Evolutionary conservation across 1,139 yeast genomes (phyloP).

Genomic region (Kurtzmaniella quercitrusa): DNA sequence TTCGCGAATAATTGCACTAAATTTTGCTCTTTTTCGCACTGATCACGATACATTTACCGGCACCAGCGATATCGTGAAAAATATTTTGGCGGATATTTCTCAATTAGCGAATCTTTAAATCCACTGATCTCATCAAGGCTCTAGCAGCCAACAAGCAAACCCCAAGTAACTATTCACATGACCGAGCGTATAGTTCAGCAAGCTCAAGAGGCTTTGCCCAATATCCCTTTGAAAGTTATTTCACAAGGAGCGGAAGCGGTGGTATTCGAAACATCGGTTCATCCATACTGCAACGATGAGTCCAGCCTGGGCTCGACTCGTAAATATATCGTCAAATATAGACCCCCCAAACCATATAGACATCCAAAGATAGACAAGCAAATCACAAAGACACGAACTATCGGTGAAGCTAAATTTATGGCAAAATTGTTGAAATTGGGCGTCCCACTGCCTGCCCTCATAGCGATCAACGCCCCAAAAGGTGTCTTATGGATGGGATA

Average conservation of each 20-base stretch:
- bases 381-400: slow-evolving; percentile 75
- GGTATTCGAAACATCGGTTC: slow-evolving; percentile 60
- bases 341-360: slow-evolving; percentile 88
- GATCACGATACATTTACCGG: no score
- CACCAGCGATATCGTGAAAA: no score
- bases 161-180: slow-evolving; percentile 34
- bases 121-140: not conserved
- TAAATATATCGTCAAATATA: slow-evolving; percentile 67
- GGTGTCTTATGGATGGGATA: slow-evolving; percentile 92
- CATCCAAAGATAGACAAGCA: slow-evolving; percentile 77
- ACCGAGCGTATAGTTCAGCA: slow-evolving; percentile 36
- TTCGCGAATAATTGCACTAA: no score
- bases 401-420: slow-evolving; percentile 79
- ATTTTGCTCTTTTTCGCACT: no score
- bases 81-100: no score
- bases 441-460: slow-evolving; percentile 63
- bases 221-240: slow-evolving; percentile 49
- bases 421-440: slow-evolving; percentile 54
- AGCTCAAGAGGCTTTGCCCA: slow-evolving; percentile 42
- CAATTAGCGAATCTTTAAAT: no score
- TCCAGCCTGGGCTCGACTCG: slow-evolving; percentile 19
- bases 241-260: slow-evolving; percentile 98
- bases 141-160: not conserved
- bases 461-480: slow-evolving; percentile 67
- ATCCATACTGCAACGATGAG: slow-evolving; percentile 56